Conservation (phyloP, 257 asterid genomes). For the Vinca minor region DNA sequence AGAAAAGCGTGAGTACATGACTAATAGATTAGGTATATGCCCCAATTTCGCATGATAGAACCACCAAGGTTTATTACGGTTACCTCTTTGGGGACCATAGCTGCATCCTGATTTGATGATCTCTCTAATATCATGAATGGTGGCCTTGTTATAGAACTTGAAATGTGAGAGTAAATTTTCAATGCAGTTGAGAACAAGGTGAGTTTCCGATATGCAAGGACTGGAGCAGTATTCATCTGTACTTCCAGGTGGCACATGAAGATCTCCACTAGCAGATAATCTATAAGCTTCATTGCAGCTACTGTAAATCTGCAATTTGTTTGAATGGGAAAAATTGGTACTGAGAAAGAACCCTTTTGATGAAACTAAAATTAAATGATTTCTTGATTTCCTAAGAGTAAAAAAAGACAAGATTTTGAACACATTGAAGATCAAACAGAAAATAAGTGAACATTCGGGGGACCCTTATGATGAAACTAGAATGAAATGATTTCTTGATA, state of each 20-base stretch:
- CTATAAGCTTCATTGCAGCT: slow-evolving; percentile 56
- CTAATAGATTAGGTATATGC: too few species aligned
- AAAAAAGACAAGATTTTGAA: not conserved
- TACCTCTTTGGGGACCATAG: slow-evolving; percentile 65
- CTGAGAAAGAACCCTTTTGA: not conserved
- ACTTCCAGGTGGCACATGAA: slow-evolving; percentile 48
- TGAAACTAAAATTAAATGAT: slow-evolving; percentile 1
- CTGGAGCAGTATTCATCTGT: slow-evolving; percentile 59
- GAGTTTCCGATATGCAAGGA: slow-evolving; percentile 63
- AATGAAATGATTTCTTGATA: slow-evolving; percentile 1
- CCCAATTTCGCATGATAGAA: too few species aligned
- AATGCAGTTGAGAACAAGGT: slow-evolving; percentile 52
- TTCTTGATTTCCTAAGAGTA: not conserved
- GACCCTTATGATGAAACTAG: too few species aligned
- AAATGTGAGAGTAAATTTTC: slow-evolving; percentile 32
- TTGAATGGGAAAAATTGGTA: not conserved
- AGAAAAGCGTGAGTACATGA: too few species aligned
- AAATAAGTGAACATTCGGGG: too few species aligned
- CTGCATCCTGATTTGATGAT: slow-evolving; percentile 61
- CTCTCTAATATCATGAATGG: slow-evolving; percentile 36
- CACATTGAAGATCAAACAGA: too few species aligned
- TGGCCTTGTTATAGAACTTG: slow-evolving; percentile 50
- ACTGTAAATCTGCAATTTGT: slow-evolving; percentile 47
- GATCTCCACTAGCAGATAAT: slow-evolving; percentile 50
- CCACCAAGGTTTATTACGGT: not conserved